Evolutionary conservation across 73 alveolate species (phyloP), one percentile per base, ranked within the genome.

Genomic region (Tetrahymena thermophila): DNA sequence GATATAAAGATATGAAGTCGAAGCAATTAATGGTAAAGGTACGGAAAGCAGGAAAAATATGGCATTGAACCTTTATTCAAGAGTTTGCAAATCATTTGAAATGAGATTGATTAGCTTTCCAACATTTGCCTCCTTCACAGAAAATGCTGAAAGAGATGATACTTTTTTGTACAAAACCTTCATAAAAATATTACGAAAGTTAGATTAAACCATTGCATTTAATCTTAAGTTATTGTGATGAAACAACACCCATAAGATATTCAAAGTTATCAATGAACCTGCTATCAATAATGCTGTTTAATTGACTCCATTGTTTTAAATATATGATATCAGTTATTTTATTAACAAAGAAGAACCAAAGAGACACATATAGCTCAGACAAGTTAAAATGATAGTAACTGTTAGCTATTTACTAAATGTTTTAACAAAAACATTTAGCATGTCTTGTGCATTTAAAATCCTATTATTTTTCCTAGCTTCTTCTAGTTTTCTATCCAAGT

Each of bases 51-150:
- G 55, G 40, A 43, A 43, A 71, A 94, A 94, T 23, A 94, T 94
- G 21, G 84, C 55, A 21, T 56, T 71, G 19, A 58, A 94, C 16
- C 85, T 35, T 35, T 34, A 56, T 34, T 94, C 96, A 35, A 94
- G 35, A 17, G 96, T 71, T 19, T 55, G 35, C 10, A 94, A 28
- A 38, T 94, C 96, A 31, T 93, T 85, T 23, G 96, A 94, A 56
- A 94, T 94, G 23, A 94, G 28, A 31, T 94, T 94, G 16, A 94
- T 40, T 11, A 94, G 50, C 42, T 94, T 94, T 17, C 96, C 96
- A 15, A 94, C 93, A 28, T 94, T 94, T 16, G 96, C 96, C n/a
- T 94, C 89, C 35, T 71, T 94, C 31, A 94, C 57, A 0, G 96
- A 94, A 40, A 38, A 94, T 35, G 96, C 85, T 17, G 43, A 83